Conservation (phyloP, 2,329 filamentous ascomycete species). For the Fusarium anthophilum region DNA sequence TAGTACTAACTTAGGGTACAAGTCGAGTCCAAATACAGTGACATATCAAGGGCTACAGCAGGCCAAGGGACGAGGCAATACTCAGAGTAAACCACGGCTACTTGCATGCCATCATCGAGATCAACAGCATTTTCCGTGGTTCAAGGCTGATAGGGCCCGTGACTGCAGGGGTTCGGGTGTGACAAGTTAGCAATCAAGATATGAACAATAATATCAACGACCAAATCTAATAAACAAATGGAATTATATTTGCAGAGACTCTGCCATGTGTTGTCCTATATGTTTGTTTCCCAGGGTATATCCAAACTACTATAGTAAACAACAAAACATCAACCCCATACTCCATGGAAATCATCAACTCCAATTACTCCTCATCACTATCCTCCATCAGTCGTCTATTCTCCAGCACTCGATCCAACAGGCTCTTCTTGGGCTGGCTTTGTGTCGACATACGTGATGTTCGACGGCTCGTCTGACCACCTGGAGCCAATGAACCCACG, state of each 20-base stretch:
- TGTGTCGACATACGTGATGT: neutral
- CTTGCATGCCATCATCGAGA: neutral
- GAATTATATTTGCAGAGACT: neutral
- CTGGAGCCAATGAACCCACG: neutral
- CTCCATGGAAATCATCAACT: neutral
- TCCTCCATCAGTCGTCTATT: neutral
- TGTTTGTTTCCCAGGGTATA: slow-evolving; percentile 14
- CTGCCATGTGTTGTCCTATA: neutral
- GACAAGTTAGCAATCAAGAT: neutral
- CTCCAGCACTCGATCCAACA: slow-evolving; percentile 1
- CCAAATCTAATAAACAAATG: neutral
- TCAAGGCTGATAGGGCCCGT: neutral
- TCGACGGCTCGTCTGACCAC: neutral
- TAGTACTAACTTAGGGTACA: neutral
- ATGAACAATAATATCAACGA: neutral
- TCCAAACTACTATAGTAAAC: neutral
- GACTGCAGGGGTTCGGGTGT: neutral
- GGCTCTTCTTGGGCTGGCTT: neutral
- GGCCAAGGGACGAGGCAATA: neutral
- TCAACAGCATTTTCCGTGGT: neutral
- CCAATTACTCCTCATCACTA: neutral
- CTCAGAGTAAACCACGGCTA: neutral
- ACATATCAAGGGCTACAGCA: neutral
- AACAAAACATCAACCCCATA: neutral
- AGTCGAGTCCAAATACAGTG: neutral